phyloP scores from a whole-genome alignment of 148 eudicot genomes.

The Silene conica region DNA sequence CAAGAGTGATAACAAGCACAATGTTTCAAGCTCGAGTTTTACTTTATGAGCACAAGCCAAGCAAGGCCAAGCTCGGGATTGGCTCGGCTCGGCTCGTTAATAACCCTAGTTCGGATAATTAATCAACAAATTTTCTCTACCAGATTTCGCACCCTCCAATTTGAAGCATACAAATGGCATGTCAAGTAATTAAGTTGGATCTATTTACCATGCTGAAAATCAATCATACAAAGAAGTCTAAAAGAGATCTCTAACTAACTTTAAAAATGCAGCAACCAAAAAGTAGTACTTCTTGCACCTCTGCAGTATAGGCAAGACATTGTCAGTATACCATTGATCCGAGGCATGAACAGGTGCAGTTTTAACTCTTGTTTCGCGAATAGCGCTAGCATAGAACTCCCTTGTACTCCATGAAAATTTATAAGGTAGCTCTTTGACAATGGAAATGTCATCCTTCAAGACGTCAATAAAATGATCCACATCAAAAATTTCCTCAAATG shows the following conservation, averaged over 20 bases:
- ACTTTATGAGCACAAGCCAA: no score
- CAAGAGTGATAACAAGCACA: no score
- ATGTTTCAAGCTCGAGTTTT: no score
- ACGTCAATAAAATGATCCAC: constrained; percentile 89
- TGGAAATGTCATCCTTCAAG: constrained; percentile 76
- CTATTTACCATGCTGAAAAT: background rate
- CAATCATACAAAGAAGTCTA: background rate
- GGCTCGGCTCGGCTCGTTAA: no score
- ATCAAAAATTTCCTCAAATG: constrained; percentile 86
- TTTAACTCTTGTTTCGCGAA: constrained; percentile 84
- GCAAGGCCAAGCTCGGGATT: no score
- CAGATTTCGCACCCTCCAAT: background rate
- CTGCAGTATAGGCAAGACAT: constrained; percentile 70
- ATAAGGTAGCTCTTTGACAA: constrained; percentile 79
- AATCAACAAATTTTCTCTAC: background rate
- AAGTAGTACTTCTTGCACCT: constrained; percentile 45
- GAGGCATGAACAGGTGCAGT: constrained; percentile 98
- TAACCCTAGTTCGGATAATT: no score
- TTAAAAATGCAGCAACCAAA: no score
- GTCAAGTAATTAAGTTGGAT: background rate
- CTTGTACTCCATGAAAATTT: constrained; percentile 95
- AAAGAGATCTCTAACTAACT: background rate
- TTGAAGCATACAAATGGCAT: background rate
- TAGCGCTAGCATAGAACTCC: constrained; percentile 80
- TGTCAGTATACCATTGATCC: constrained; percentile 81